Evolutionary conservation across 768 basidiomycete species (phyloP), one percentile per base, ranked within the genome.

Genomic region (Flagelloscypha sp.): DNA sequence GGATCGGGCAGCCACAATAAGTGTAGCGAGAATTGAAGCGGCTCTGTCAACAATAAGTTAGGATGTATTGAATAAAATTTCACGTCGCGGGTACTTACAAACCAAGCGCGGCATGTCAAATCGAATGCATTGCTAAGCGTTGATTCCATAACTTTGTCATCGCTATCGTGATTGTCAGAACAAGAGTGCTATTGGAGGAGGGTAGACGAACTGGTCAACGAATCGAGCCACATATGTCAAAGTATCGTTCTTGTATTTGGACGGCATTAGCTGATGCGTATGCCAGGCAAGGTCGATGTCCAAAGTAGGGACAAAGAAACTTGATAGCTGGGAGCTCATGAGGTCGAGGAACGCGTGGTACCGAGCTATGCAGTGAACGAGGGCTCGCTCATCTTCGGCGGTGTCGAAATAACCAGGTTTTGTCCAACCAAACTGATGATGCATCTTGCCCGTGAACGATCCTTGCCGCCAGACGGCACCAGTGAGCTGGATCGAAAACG

Each of bases 211-310:
- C 30, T 31, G 30, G 16, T 31, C 30, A 9, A 31, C 18, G 15
- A 31, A 31, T 31, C 30, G 62, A 0, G 66, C 18, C 30, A 11
- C 30, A 31, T n/a, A 31, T 31, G 12, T 31, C 30, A 8, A 9
- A 16, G 12, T n/a, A 16, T 31, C 30, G 12, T 16, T 8, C 15
- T 11, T 8, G 18, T 31, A 31, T 8, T 17, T 31, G 8, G 12
- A 8, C 8, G 9, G 9, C 30, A 31, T 59, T 5, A 84, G 62
- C 43, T 83, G 81, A 38, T 84, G 80, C 0, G 79, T 79, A 43
- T 86, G 83, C 81, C 82, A 84, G 3, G 68, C 72, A 13, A 86
- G 59, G 43, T 84, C 83, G 24, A 85, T 81, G 41, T 31, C 30
- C 9, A 31, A 16, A 11, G 30, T 31, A 9, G 30, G 30, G 18